Percentiles rank a stretch among this genome's conserved stretches.
These are phyloP conservation scores for Guillardia theta DNA, from an alignment of 78 protist genomes.

Conservation along the genomic window DNA sequence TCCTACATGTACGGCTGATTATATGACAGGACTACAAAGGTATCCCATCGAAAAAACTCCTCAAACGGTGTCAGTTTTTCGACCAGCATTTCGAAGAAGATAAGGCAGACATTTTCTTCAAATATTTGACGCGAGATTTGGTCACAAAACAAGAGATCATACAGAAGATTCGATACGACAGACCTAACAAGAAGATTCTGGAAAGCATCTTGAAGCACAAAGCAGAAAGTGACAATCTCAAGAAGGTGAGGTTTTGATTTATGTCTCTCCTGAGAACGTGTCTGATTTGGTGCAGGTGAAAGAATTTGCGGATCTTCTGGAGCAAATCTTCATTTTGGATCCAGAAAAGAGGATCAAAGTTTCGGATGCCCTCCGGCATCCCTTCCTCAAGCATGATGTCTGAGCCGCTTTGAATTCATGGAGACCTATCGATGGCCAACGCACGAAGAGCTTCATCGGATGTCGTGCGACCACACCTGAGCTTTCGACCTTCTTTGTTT, in stretches of 20 bases:
- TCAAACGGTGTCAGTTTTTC: conserved; percentile 17
- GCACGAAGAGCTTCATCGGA: too few species aligned
- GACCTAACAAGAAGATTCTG: background rate
- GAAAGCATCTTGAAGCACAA: background rate
- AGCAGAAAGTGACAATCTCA: background rate
- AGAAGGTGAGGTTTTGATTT: background rate
- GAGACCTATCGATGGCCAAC: too few species aligned
- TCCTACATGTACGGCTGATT: background rate
- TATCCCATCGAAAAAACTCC: background rate
- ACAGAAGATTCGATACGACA: background rate
- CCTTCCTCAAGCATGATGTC: conserved; percentile 56
- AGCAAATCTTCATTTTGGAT: conserved; percentile 46
- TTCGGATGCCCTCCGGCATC: conserved; percentile 54
- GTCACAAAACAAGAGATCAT: conserved; percentile 9
- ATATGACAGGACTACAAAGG: conserved; percentile 14
- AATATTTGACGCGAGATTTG: background rate
- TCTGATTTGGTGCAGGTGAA: background rate
- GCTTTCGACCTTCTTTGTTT: too few species aligned
- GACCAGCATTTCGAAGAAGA: conserved; percentile 48
- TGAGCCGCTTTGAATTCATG: too few species aligned
- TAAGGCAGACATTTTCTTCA: background rate
- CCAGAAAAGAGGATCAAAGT: conserved; percentile 49
- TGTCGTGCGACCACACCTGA: too few species aligned
- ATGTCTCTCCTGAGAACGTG: background rate
- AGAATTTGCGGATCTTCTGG: conserved; percentile 52